phyloP scores from a whole-genome alignment of 176 grass and related monocot species.

The Oryza longistaminata region DNA sequence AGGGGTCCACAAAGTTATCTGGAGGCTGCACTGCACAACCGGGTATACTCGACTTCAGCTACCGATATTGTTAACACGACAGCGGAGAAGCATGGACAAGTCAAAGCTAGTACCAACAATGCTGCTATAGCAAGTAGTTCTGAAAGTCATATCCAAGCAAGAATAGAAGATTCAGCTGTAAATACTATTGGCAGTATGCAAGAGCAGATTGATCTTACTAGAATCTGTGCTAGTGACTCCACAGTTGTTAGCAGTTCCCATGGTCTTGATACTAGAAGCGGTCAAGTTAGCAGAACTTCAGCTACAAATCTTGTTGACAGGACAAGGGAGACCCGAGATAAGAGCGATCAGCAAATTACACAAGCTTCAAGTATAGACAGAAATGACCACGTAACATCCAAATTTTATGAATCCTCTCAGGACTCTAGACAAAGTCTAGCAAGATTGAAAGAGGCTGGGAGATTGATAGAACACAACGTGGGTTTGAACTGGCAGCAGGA shows the following conservation, averaged over 20 bases:
- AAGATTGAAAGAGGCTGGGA: slow-evolving; percentile 36
- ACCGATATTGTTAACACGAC: slow-evolving; percentile 24
- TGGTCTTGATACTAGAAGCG: slow-evolving; percentile 33
- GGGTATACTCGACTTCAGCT: slow-evolving; percentile 29
- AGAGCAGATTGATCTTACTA: slow-evolving; percentile 38
- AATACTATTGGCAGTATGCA: slow-evolving; percentile 13
- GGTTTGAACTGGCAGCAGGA: slow-evolving; percentile 48
- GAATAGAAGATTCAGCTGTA: slow-evolving; percentile 9
- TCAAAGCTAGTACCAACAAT: slow-evolving; percentile 16
- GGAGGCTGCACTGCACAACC: slow-evolving; percentile 32
- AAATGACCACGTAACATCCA: slow-evolving; percentile 21
- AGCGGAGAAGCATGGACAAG: slow-evolving; percentile 36
- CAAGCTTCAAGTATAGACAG: slow-evolving; percentile 29
- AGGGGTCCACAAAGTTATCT: slow-evolving; percentile 30
- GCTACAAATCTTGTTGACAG: slow-evolving; percentile 9
- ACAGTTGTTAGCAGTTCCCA: slow-evolving; percentile 30
- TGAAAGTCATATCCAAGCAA: slow-evolving; percentile 22
- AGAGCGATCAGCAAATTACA: slow-evolving; percentile 26
- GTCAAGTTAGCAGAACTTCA: slow-evolving; percentile 33
- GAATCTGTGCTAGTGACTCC: slow-evolving; percentile 27
- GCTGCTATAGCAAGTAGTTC: slow-evolving; percentile 25
- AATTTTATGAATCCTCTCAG: slow-evolving; percentile 37
- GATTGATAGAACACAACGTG: slow-evolving; percentile 18
- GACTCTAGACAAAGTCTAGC: slow-evolving; percentile 25
- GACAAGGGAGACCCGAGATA: slow-evolving; percentile 25